Conservation (phyloP, 2,329 filamentous ascomycete genomes). For the Coniochaeta pulveracea region DNA sequence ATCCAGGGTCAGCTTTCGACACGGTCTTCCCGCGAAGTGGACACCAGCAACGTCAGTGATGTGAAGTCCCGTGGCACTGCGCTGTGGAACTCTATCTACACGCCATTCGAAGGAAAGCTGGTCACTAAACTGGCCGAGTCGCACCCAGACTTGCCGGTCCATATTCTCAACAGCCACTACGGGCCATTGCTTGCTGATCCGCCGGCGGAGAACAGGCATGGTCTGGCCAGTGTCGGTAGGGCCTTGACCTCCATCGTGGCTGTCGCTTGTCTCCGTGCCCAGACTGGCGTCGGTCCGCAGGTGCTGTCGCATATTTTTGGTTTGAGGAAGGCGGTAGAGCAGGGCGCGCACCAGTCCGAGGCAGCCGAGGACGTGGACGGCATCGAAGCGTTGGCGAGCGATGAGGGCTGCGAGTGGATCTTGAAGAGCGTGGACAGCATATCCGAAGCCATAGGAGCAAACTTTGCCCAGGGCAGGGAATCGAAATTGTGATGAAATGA, state of each 20-base stretch:
- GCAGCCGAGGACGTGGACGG: constrained; percentile 17
- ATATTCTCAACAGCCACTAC: constrained; percentile 68
- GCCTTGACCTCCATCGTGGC: constrained; percentile 64
- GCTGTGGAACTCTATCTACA: constrained; percentile 70
- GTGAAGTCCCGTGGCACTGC: constrained; percentile 46
- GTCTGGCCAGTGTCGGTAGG: constrained; percentile 47
- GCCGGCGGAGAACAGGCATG: constrained; percentile 25
- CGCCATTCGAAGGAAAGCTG: constrained; percentile 62
- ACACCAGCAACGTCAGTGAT: constrained; percentile 37
- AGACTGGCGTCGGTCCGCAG: constrained; percentile 75
- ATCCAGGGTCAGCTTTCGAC: constrained; percentile 43
- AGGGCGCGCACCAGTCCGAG: constrained; percentile 39
- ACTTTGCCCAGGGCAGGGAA: constrained; percentile 21
- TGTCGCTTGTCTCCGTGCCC: constrained; percentile 62
- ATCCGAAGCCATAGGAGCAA: constrained; percentile 30
- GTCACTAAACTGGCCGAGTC: constrained; percentile 58
- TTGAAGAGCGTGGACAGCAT: constrained; percentile 31
- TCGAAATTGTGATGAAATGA: constrained; percentile 14
- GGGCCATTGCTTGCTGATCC: constrained; percentile 64
- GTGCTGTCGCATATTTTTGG: constrained; percentile 75
- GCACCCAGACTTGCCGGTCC: constrained; percentile 72
- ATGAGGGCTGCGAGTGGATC: constrained; percentile 36
- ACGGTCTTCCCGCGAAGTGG: constrained; percentile 41
- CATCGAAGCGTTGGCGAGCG: constrained; percentile 29
- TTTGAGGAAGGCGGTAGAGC: constrained; percentile 61